Evolutionary conservation across 2,329 filamentous ascomycete genomes (phyloP).

Genomic region (Neonectria magnoliae): DNA sequence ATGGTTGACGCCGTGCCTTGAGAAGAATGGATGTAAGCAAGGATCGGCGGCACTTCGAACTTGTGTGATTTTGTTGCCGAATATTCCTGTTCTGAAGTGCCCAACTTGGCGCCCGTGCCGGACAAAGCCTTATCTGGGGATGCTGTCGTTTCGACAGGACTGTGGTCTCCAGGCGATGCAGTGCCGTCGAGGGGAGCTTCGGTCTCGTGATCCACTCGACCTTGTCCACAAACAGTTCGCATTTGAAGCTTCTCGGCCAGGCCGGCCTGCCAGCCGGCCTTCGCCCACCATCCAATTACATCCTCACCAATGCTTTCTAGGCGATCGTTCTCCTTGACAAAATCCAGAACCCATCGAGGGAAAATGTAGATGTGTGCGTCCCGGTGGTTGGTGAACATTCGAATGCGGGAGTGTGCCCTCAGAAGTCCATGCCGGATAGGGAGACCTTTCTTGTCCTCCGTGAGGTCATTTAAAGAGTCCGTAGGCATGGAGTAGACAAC

Average conservation of each 20-base stretch:
- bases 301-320: conserved; percentile 93
- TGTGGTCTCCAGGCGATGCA: conserved; percentile 39
- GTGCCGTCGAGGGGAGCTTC: conserved; percentile 44
- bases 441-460: conserved; percentile 77
- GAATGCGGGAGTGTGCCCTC: conserved; percentile 76
- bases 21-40: conserved; percentile 83
- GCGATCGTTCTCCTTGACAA: conserved; percentile 80
- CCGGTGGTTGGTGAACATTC: conserved; percentile 84
- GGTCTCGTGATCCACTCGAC: conserved; percentile 52
- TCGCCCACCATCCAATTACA: conserved; percentile 94
- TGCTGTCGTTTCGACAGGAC: conserved; percentile 30
- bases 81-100: conserved; percentile 15
- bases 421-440: conserved; percentile 81
- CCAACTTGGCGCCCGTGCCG: not conserved
- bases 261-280: conserved; percentile 88
- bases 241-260: conserved; percentile 82
- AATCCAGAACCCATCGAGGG: conserved; percentile 88
- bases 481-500: conserved; percentile 89
- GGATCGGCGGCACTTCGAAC: conserved; percentile 71
- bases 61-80: conserved; percentile 31
- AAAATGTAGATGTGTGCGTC: conserved; percentile 97
- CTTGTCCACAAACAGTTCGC: conserved; percentile 64
- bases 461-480: conserved; percentile 86
- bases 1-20: conserved; percentile 70
- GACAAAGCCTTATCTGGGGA: conserved; percentile 11